Evolutionary conservation across 352 stramenopile species (phyloP).

Genomic region (Phytophthora rubi): DNA sequence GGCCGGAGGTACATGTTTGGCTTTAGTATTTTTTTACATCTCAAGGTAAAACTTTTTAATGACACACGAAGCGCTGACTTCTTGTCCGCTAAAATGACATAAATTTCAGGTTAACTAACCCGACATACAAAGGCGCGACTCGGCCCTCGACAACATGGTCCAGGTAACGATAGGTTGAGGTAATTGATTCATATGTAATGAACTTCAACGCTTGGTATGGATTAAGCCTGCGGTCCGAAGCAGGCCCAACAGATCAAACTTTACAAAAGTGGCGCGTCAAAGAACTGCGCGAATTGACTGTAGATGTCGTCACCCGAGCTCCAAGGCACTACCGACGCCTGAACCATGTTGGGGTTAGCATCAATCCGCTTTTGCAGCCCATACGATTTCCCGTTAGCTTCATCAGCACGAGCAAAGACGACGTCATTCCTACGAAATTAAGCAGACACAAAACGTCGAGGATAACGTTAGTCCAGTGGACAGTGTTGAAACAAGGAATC

Average conservation of each 20-base stretch:
- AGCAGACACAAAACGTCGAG: not conserved
- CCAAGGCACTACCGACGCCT: constrained; percentile 63
- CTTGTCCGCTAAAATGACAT: no score
- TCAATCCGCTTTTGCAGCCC: constrained; percentile 64
- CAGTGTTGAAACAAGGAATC: not conserved
- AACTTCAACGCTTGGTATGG: no score
- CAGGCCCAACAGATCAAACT: not conserved
- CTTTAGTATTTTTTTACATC: no score
- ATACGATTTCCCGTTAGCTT: constrained; percentile 53
- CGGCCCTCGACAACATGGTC: no score
- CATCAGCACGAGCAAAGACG: constrained; percentile 68
- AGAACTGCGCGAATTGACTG: constrained; percentile 48
- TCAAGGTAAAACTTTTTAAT: no score
- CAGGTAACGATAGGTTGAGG: no score
- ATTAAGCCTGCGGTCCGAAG: no score
- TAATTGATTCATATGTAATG: no score
- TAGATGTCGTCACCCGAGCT: constrained; percentile 70
- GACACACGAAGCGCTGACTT: no score
- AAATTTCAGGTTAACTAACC: no score
- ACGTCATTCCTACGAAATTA: constrained; percentile 47
- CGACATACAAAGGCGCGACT: no score
- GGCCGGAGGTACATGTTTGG: no score
- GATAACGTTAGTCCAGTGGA: constrained; percentile 1
- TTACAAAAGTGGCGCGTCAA: constrained; percentile 15
- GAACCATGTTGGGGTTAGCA: constrained; percentile 38